Evolutionary conservation across 257 asterid species (phyloP), one percentile per base, ranked within the genome.

Genomic region (Solanum rostratum): DNA sequence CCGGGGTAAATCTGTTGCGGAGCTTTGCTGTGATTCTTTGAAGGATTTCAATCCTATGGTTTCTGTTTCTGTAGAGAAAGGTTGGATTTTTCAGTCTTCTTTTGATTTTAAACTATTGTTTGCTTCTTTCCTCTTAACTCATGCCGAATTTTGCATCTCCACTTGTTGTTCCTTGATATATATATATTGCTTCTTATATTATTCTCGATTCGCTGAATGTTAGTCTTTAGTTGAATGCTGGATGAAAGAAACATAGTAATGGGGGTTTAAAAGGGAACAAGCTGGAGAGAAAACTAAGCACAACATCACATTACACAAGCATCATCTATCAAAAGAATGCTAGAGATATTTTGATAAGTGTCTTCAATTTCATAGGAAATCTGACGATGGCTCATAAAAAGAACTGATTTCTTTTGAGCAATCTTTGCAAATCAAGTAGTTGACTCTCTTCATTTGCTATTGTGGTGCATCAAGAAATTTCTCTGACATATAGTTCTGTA

Each of bases 21-120:
- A 94, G 89, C 94, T 95, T 63, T 95, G 98, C 78, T 91, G 98
- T 84, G 94, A 92, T 85, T 97, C 99, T 3, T 90, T 97, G 93
- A 95, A 91, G 86, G 98, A 97, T 86, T 97, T 95, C 90, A 97
- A 97, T 85, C 97, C 98, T 63, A 97, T 95, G 99, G 99, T 97
- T 89, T 95, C 91, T 52, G 99, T 97, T 82, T 91, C 97, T 74
- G 96, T 94, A 83, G 90, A 92, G 76, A 89, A 91, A 92, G 99
- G 99, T 95, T 78, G 62, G 60, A 39, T 59, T 27, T 50, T 45
- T 50, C 55, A n/a, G 43, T 46, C 7, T 62, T 39, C 70, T 46
- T 84, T 43, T 84, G 82, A 33, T 50, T 4, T 45, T 50, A 50
- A 29, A 68, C 12, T 30, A 66, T 83, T 83, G 49, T 29, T 59